phyloP scores from a whole-genome alignment of 1,139 yeast species.

The Sugiyamaella novakii region DNA sequence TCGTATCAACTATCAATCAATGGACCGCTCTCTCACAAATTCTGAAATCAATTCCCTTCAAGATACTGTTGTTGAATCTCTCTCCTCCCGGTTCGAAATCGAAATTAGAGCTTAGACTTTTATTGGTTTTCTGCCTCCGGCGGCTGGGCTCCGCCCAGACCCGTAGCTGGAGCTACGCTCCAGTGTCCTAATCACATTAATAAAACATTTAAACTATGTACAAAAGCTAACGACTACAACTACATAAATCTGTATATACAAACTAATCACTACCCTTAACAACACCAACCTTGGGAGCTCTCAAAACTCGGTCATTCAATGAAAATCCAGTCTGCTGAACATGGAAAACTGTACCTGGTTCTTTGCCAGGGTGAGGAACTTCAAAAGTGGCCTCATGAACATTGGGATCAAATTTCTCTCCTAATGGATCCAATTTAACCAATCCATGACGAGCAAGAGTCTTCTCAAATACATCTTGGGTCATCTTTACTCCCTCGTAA shows the following conservation, averaged over 20 bases:
- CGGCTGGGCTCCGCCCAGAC: constrained; percentile 1
- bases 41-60: constrained; percentile 76
- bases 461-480: constrained; percentile 82
- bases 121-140: constrained; percentile 6
- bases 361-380: constrained; percentile 83
- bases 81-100: constrained; percentile 57
- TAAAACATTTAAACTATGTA: background rate
- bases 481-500: constrained; percentile 90
- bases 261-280: constrained; percentile 54
- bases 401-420: constrained; percentile 87
- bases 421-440: constrained; percentile 77
- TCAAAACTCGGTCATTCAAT: constrained; percentile 81
- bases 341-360: constrained; percentile 90
- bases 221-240: constrained; percentile 1
- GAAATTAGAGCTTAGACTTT: constrained; percentile 53
- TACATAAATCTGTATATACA: constrained; percentile 4
- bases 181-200: background rate
- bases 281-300: constrained; percentile 97
- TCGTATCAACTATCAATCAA: constrained; percentile 88
- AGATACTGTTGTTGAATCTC: constrained; percentile 57
- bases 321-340: constrained; percentile 92
- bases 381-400: constrained; percentile 92
- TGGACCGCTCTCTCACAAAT: constrained; percentile 89
- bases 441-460: constrained; percentile 82
- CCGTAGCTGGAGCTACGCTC: background rate